Evolutionary conservation across 495 filamentous ascomycete genomes (phyloP).

Genomic region (Trichoderma virens): DNA sequence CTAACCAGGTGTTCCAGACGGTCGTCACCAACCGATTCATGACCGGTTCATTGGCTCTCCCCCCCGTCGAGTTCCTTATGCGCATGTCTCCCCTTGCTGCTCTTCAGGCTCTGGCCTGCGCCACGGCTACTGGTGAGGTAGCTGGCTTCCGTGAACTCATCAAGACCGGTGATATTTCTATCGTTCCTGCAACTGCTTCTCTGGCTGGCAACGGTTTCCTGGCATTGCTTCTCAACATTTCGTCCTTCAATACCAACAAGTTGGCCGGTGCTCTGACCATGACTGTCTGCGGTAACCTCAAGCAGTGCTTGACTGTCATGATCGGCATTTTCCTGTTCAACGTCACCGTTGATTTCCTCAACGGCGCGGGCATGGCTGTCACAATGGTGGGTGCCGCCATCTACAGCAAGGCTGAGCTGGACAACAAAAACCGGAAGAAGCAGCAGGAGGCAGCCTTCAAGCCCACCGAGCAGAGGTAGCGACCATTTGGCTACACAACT

Average conservation of each 20-base stretch:
- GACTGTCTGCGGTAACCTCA: slow-evolving; percentile 50
- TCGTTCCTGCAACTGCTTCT: slow-evolving; percentile 7
- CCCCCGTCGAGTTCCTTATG: slow-evolving; percentile 45
- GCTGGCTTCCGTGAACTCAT: slow-evolving; percentile 15
- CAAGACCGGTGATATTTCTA: slow-evolving; percentile 6
- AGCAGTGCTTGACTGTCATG: slow-evolving; percentile 51
- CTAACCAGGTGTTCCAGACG: slow-evolving; percentile 20
- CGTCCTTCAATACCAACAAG: slow-evolving; percentile 50
- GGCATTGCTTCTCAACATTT: slow-evolving; percentile 47
- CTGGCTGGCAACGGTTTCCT: slow-evolving; percentile 42
- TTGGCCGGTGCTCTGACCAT: slow-evolving; percentile 49
- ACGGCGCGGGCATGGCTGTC: slow-evolving; percentile 37
- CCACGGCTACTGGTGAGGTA: slow-evolving; percentile 41
- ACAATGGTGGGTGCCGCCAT: slow-evolving; percentile 40
- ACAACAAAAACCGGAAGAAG: slow-evolving; percentile 13
- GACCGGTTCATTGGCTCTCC: slow-evolving; percentile 42
- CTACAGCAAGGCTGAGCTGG: slow-evolving; percentile 37
- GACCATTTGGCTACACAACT: neutral
- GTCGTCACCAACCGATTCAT: slow-evolving; percentile 50
- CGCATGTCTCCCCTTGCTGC: slow-evolving; percentile 50
- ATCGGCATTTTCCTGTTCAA: slow-evolving; percentile 46
- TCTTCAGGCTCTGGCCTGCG: slow-evolving; percentile 42
- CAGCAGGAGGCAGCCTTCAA: slow-evolving; percentile 4
- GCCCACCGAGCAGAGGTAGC: slow-evolving; percentile 11
- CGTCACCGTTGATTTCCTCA: slow-evolving; percentile 37